A percentile compares a stretch with the other conserved stretches of the same genome.
These are phyloP conservation scores for Actinomucor elegans DNA, from an alignment of 371 early-diverging fungal species.

Conservation along the genomic window DNA sequence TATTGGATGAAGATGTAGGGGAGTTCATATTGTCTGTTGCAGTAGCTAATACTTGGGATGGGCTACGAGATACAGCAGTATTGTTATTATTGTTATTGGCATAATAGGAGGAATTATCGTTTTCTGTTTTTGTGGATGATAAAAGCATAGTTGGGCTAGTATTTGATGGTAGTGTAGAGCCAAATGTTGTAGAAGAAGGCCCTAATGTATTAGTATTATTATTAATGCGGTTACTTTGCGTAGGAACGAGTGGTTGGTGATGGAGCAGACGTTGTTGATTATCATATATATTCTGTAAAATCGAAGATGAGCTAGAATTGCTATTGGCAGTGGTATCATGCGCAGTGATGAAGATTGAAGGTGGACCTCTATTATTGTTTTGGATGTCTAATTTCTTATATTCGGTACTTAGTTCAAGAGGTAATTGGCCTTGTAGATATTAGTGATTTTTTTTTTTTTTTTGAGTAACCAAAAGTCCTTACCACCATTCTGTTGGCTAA, in stretches of 20 bases:
- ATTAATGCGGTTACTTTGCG: neutral
- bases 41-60: neutral
- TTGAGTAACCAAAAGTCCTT: neutral
- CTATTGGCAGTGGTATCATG: slow-evolving; percentile 31
- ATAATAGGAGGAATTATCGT: slow-evolving; percentile 11
- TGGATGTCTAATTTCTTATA: slow-evolving; percentile 9
- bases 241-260: slow-evolving; percentile 9
- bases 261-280: neutral
- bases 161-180: slow-evolving; percentile 6
- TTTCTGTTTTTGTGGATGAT: slow-evolving; percentile 27
- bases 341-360: slow-evolving; percentile 63
- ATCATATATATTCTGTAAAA: neutral
- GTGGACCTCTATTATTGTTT: slow-evolving; percentile 34
- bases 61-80: neutral
- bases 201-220: neutral
- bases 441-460: neutral
- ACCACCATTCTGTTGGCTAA: slow-evolving; percentile 51
- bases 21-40: slow-evolving; percentile 1
- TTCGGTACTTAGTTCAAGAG: slow-evolving; percentile 45
- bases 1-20: neutral
- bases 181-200: neutral
- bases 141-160: slow-evolving; percentile 27
- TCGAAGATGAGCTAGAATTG: neutral
- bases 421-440: slow-evolving; percentile 17
- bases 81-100: neutral